phyloP scores from a whole-genome alignment of 164 flowering plant genomes.

The Akebia trifoliata region DNA sequence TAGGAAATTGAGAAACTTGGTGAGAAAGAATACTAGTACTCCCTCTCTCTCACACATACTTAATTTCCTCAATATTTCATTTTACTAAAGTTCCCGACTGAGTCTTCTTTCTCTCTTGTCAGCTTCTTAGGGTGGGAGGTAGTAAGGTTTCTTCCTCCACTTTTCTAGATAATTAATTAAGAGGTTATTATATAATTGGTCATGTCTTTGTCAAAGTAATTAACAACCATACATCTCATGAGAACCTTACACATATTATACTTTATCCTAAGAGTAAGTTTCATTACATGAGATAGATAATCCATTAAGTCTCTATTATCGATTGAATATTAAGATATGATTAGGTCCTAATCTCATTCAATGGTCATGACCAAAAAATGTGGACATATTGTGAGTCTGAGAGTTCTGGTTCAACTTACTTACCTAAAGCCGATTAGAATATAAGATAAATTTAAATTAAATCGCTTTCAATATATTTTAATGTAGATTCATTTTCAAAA shows the following conservation, averaged over 20 bases:
- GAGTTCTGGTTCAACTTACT: too few species aligned
- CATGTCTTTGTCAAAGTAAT: slow-evolving; percentile 11
- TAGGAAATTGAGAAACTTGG: neutral
- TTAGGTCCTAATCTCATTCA: too few species aligned
- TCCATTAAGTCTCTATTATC: neutral
- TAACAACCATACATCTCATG: neutral
- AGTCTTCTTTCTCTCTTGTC: slow-evolving; percentile 12
- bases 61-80: slow-evolving; percentile 4
- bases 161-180: neutral
- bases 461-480: too few species aligned
- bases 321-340: neutral
- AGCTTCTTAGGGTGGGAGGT: neutral
- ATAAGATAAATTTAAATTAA: too few species aligned
- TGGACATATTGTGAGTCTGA: slow-evolving; percentile 1
- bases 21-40: neutral
- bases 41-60: neutral
- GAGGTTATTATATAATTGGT: neutral
- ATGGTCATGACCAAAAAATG: too few species aligned
- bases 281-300: neutral
- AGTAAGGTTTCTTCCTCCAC: neutral
- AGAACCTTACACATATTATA: neutral
- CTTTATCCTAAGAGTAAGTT: neutral
- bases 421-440: too few species aligned
- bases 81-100: slow-evolving; percentile 9
- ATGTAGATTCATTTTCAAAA: too few species aligned